Base-by-base conservation (phyloP, 352 stramenopile species). In the Phytophthora meadii region DNA sequence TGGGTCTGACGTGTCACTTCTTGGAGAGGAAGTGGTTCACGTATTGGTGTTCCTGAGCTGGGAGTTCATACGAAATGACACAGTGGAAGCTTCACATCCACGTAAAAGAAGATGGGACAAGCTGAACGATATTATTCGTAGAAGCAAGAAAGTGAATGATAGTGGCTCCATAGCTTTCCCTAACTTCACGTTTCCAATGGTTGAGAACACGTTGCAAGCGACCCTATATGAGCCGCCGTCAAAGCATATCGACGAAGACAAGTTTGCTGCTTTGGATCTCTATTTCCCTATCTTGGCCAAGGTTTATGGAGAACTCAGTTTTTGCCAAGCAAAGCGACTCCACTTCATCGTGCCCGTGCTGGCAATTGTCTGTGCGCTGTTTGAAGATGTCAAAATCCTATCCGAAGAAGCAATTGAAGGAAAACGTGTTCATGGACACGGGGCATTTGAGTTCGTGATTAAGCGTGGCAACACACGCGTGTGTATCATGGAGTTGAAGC, bases 381-480 rank as follows among this genome's bases (percentile, higher is more conserved):
- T 40, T n/a, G 34, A n/a, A 11, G 34, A 40, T n/a, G 34, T 40
- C 34, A 7, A 46, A 28, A 27, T 46, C 40, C 27, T 30, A 82
- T 15, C 87, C 89, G 4, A 95, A 28, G 17, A 27, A 56, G 6
- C 27, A 63, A 30, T 30, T 30, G 27, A 8, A 8, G 27, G 27
- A 30, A 30, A 30, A 30, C 27, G 27, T 30, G 27, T 30, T 30
- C 27, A 8, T 30, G 27, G 2, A 30, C 27, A 30, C 27, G 27
- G 27, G 27, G 27, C 27, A 30, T 30, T 30, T 30, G 27, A 30
- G 27, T 30, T 30, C 27, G 27, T 30, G 27, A 5, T 30, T 40
- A 17, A 92, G 61, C 0, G 84, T 70, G 3, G 72, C 73, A 49
- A 94, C 81, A 6, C 86, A 82, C 4, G 76, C 77, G 30, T 97